phyloP scores from a whole-genome alignment of 371 early-diverging fungal genomes.

The Dinochytrium kinnereticum region DNA sequence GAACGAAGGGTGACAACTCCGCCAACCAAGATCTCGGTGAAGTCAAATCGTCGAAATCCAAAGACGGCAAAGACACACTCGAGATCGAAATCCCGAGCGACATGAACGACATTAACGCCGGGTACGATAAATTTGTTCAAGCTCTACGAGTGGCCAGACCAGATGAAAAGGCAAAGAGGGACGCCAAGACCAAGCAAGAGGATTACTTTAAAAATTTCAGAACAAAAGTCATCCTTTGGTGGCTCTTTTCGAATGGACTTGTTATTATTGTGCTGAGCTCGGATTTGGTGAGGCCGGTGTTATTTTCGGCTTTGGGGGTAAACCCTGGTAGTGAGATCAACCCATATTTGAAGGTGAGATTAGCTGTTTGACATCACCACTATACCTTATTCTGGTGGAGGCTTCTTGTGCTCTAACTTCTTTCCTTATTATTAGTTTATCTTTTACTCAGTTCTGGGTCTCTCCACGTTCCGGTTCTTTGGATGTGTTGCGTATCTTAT shows the following conservation, averaged over 20 bases:
- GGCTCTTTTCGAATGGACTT: conserved; percentile 81
- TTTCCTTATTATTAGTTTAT: conserved; percentile 62
- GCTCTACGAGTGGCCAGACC: conserved; percentile 36
- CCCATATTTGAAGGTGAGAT: conserved; percentile 66
- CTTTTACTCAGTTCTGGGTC: conserved; percentile 80
- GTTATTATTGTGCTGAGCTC: conserved; percentile 63
- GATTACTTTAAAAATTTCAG: conserved; percentile 88
- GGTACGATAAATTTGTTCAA: conserved; percentile 71
- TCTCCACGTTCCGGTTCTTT: conserved; percentile 75
- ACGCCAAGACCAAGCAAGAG: conserved; percentile 80
- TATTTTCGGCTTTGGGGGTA: conserved; percentile 21
- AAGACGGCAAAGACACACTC: conserved; percentile 50
- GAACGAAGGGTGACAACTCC: conserved; percentile 75
- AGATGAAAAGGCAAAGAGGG: conserved; percentile 60
- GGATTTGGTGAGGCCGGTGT: neutral
- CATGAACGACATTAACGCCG: conserved; percentile 75
- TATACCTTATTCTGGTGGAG: conserved; percentile 13
- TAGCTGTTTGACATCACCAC: too few species aligned
- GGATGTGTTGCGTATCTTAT: conserved; percentile 37
- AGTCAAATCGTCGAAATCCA: conserved; percentile 42
- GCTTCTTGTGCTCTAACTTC: conserved; percentile 6
- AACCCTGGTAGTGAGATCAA: conserved; percentile 53
- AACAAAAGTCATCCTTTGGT: conserved; percentile 78
- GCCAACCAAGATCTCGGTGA: conserved; percentile 28
- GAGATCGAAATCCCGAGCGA: conserved; percentile 76